Conservation (phyloP, 2,329 filamentous ascomycete species). For the Colletotrichum theobromicola region DNA sequence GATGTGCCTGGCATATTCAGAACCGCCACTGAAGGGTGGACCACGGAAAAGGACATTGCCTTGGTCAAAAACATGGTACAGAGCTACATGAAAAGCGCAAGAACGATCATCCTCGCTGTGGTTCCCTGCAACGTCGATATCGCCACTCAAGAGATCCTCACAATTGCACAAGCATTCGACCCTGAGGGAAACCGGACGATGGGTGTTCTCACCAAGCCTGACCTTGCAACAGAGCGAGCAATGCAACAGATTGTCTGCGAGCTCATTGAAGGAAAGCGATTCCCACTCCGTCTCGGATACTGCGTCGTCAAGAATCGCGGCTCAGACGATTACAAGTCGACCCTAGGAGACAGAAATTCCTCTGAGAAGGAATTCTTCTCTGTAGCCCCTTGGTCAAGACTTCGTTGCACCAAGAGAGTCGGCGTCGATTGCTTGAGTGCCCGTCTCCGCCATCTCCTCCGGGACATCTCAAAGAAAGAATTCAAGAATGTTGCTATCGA, state of each 20-base stretch:
- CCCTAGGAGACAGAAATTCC: slow-evolving; percentile 31
- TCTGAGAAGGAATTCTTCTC: slow-evolving; percentile 44
- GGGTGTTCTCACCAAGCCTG: slow-evolving; percentile 63
- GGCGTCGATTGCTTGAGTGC: neutral
- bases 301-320: slow-evolving; percentile 52
- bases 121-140: slow-evolving; percentile 45
- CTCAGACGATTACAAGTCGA: slow-evolving; percentile 35
- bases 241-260: slow-evolving; percentile 44
- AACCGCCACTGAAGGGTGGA: slow-evolving; percentile 36
- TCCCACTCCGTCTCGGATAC: slow-evolving; percentile 50
- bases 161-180: slow-evolving; percentile 40
- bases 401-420: neutral
- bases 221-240: slow-evolving; percentile 51
- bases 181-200: slow-evolving; percentile 45
- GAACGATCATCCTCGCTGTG: slow-evolving; percentile 57
- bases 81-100: slow-evolving; percentile 46
- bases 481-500: neutral
- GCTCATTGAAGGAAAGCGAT: slow-evolving; percentile 44
- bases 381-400: slow-evolving; percentile 38
- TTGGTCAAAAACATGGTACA: slow-evolving; percentile 54
- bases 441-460: neutral
- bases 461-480: slow-evolving; percentile 38
- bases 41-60: slow-evolving; percentile 47
- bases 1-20: slow-evolving; percentile 61
- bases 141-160: slow-evolving; percentile 45